Percentiles rank a stretch among this genome's conserved stretches.
These are phyloP conservation scores for Nakazawaea ambrosiae DNA, from an alignment of 805 yeast genomes.

Conservation along the genomic window DNA sequence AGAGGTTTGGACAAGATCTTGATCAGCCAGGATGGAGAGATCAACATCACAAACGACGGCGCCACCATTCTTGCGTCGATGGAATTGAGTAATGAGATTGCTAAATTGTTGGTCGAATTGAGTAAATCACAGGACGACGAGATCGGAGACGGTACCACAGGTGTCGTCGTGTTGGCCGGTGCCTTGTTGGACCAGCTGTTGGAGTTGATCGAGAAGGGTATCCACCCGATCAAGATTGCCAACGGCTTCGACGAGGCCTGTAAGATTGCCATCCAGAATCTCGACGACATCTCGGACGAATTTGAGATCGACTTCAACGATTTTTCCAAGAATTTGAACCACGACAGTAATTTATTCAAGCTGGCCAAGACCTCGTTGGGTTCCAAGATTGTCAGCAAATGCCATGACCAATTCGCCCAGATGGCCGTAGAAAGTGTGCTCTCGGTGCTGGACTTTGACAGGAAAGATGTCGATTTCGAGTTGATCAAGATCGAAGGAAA, in stretches of 20 bases:
- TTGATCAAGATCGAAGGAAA: conserved; percentile 92
- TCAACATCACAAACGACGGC: conserved; percentile 97
- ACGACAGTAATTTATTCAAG: conserved; percentile 58
- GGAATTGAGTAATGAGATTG: conserved; percentile 95
- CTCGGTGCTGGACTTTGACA: conserved; percentile 83
- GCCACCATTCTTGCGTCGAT: conserved; percentile 94
- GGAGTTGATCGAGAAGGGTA: conserved; percentile 92
- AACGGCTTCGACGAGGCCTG: conserved; percentile 98
- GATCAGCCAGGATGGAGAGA: conserved; percentile 94
- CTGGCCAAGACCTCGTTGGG: conserved; percentile 96
- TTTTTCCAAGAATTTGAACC: conserved; percentile 21
- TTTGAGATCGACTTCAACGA: conserved; percentile 44
- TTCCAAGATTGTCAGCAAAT: conserved; percentile 89
- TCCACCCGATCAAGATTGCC: conserved; percentile 94
- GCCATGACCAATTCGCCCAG: conserved; percentile 87
- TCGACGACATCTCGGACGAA: conserved; percentile 70
- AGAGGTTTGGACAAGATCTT: conserved; percentile 97
- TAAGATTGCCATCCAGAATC: conserved; percentile 72
- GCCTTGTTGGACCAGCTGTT: conserved; percentile 91
- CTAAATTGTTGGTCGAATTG: conserved; percentile 88
- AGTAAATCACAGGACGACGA: conserved; percentile 96
- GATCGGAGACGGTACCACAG: conserved; percentile 98
- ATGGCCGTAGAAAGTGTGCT: conserved; percentile 97
- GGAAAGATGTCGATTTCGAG: conserved; percentile 96
- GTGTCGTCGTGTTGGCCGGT: conserved; percentile 95